A percentile compares a stretch with the other conserved stretches of the same genome.
Conservation (phyloP, 2,329 filamentous ascomycete genomes). For the Colletotrichum camelliae region DNA sequence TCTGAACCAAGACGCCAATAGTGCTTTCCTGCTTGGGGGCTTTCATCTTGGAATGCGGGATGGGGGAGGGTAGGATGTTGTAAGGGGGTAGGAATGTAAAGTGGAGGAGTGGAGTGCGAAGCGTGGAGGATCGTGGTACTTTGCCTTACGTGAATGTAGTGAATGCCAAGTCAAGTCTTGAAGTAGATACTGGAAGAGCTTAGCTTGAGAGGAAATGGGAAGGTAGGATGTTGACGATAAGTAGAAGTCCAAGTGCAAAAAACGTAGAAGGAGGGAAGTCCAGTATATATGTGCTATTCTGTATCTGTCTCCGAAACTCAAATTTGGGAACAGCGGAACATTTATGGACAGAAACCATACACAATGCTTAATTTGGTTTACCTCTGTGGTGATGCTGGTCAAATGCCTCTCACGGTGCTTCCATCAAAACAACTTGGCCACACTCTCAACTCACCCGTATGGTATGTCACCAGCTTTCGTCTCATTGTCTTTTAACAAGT, state of each 20-base stretch:
- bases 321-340: neutral
- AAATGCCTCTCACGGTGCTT: neutral
- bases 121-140: neutral
- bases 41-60: neutral
- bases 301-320: neutral
- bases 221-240: neutral
- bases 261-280: neutral
- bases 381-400: neutral
- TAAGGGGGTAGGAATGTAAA: neutral
- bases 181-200: neutral
- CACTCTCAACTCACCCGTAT: neutral
- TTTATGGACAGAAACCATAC: neutral
- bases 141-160: neutral
- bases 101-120: neutral
- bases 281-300: neutral
- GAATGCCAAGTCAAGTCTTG: neutral
- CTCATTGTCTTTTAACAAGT: neutral
- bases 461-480: neutral
- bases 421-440: neutral
- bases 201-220: neutral
- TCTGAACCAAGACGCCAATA: neutral
- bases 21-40: neutral
- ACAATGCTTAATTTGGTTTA: neutral
- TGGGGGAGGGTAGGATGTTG: neutral
- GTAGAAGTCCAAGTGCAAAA: neutral